These are phyloP conservation scores for Boletales sp. DNA, from an alignment of 768 basidiomycete genomes.

Conservation along the genomic window DNA sequence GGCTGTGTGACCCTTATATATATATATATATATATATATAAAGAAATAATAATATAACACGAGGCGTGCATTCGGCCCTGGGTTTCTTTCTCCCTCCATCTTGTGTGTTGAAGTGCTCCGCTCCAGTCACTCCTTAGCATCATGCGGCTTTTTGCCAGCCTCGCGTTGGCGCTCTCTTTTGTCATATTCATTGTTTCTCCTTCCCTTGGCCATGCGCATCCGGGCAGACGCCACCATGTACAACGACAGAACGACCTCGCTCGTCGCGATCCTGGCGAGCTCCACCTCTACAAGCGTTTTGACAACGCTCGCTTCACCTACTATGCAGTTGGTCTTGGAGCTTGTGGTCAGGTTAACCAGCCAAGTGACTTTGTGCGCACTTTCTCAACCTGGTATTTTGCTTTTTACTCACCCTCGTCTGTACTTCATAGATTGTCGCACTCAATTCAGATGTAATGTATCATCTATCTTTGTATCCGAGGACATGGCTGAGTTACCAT, in stretches of 20 bases:
- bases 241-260: conserved; percentile 20
- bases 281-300: conserved; percentile 20
- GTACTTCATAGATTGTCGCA: conserved; percentile 48
- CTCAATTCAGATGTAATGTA: conserved; percentile 29
- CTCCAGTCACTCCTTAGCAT: conserved; percentile 22
- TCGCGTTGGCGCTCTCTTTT: conserved; percentile 20
- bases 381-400: neutral
- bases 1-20: conserved; percentile 5
- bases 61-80: neutral
- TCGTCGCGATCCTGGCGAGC: conserved; percentile 24
- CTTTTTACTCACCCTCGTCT: conserved; percentile 2
- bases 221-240: conserved; percentile 20
- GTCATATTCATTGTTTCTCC: conserved; percentile 14
- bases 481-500: conserved; percentile 1
- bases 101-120: conserved; percentile 4
- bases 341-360: conserved; percentile 34
- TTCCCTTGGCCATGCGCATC: conserved; percentile 20
- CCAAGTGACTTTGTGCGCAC: conserved; percentile 34
- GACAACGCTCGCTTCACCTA: conserved; percentile 31
- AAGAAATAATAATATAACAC: neutral
- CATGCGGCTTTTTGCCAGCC: conserved; percentile 23
- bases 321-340: conserved; percentile 42
- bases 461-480: neutral
- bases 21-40: too few relatives aligned
- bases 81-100: neutral